Evolutionary conservation across 306 rosid species (phyloP).

Genomic region (Trifolium subterraneum): DNA sequence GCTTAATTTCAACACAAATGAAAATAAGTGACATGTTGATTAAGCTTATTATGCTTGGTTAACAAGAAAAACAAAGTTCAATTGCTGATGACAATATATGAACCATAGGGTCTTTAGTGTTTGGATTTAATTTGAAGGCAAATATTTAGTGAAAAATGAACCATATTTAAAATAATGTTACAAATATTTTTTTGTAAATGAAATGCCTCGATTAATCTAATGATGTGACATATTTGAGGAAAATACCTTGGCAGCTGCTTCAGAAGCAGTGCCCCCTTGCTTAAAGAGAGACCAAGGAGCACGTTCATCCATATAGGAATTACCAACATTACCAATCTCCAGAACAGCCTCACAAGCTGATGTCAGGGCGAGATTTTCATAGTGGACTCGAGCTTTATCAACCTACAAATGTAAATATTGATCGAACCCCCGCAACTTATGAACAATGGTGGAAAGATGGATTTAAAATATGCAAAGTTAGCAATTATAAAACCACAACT

Average conservation of each 20-base stretch:
- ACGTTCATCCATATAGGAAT: constrained; percentile 79
- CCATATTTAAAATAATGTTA: constrained; percentile 1
- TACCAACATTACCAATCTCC: constrained; percentile 88
- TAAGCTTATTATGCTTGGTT: constrained; percentile 16
- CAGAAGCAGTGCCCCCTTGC: constrained; percentile 79
- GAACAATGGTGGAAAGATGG: constrained; percentile 7
- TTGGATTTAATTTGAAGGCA: constrained; percentile 17
- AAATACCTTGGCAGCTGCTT: constrained; percentile 84
- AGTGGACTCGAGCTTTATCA: constrained; percentile 68
- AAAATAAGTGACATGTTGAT: not conserved
- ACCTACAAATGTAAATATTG: constrained; percentile 55
- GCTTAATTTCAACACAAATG: constrained; percentile 8
- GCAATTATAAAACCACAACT: constrained; percentile 7
- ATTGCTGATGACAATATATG: constrained; percentile 15
- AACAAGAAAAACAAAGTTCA: not conserved
- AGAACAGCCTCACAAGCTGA: constrained; percentile 91
- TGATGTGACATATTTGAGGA: constrained; percentile 29
- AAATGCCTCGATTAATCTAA: constrained; percentile 8
- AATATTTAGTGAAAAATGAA: constrained; percentile 28
- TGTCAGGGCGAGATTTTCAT: constrained; percentile 76
- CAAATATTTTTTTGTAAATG: constrained; percentile 2
- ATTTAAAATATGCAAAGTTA: constrained; percentile 21
- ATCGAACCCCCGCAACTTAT: constrained; percentile 26
- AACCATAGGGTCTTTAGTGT: not conserved
- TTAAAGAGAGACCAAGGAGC: constrained; percentile 97